Conservation (phyloP, 306 rosid species). For the Calophaca sinica region DNA sequence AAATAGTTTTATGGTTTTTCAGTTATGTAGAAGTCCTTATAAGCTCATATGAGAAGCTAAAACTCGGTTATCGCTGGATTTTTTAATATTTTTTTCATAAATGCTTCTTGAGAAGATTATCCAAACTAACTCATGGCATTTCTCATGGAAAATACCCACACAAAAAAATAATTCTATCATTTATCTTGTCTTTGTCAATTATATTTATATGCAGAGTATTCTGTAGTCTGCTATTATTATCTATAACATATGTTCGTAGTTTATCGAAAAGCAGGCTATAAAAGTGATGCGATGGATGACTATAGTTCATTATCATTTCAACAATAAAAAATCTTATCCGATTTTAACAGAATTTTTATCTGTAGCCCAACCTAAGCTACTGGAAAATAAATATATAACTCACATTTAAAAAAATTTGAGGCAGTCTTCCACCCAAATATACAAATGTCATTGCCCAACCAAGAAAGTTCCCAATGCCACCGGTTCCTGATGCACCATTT, state of each 20-base stretch:
- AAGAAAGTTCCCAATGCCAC: conserved; percentile 62
- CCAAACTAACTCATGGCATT: not conserved
- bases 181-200: conserved; percentile 1
- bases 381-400: conserved; percentile 51
- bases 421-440: conserved; percentile 87
- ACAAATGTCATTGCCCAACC: conserved; percentile 92
- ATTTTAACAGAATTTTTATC: conserved; percentile 29
- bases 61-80: too few relatives aligned
- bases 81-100: too few relatives aligned
- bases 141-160: conserved; percentile 19
- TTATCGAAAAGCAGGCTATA: conserved; percentile 33
- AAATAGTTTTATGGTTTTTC: not conserved
- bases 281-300: conserved; percentile 25
- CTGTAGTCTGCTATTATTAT: conserved; percentile 9
- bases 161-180: not conserved
- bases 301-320: conserved; percentile 5
- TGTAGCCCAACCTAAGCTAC: conserved; percentile 28
- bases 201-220: conserved; percentile 3
- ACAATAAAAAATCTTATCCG: conserved; percentile 15
- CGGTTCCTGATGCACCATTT: conserved; percentile 47
- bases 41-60: too few relatives aligned
- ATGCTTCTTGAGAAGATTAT: too few relatives aligned
- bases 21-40: too few relatives aligned
- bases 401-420: conserved; percentile 84
- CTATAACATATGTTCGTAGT: not conserved